Evolutionary conservation across 2,329 filamentous ascomycete genomes (phyloP), one percentile per base, ranked within the genome.

Genomic region (Fusarium incarnatum): DNA sequence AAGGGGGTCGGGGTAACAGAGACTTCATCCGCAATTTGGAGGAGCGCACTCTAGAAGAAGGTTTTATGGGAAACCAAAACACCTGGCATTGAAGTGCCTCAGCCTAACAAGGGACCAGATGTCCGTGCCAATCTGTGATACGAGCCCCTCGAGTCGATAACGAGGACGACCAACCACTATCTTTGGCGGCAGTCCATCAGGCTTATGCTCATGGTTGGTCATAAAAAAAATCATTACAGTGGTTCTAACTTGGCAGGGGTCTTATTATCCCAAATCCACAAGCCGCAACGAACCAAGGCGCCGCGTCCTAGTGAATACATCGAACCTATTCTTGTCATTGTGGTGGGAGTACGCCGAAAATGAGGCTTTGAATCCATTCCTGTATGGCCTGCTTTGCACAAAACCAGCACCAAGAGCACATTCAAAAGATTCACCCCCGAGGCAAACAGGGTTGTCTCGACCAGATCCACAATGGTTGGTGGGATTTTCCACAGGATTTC

Each of bases 1-100:
- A 88, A 76, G 82, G 86, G 45, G 84, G 83, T 46, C 86, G 85
- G 78, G 85, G 81, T 47, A 91, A 94, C 76, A 87, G 94, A 44
- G 95, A 98, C 78, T 98, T 99, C 78, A 97, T 99, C 75, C 90
- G 96, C 58, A 98, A 92, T 67, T 84, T 99, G 68, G 96, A 99
- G 81, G 96, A 98, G 81, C 89, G 96, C 37, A 98, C 94, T 3
- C 83, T 98, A 59, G 95, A 97, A 79, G 95, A 98, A 80, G 94
- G 94, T 3, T 98, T 94, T 77, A 92, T 94, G 88, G 87, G 86
- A 71, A 73, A 73, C 46, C 88, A 88, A 77, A 86, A 81, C 63
- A 83, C 85, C 54, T 90, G 90, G 84, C 93, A 96, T 80, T 97
- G 91, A 79, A 68, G 53, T 67, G 64, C 55, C 53, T 22, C 46